A percentile compares a stretch with the other conserved stretches of the same genome.
phyloP scores from a whole-genome alignment of 257 asterid genomes.

The Lycium ferocissimum region DNA sequence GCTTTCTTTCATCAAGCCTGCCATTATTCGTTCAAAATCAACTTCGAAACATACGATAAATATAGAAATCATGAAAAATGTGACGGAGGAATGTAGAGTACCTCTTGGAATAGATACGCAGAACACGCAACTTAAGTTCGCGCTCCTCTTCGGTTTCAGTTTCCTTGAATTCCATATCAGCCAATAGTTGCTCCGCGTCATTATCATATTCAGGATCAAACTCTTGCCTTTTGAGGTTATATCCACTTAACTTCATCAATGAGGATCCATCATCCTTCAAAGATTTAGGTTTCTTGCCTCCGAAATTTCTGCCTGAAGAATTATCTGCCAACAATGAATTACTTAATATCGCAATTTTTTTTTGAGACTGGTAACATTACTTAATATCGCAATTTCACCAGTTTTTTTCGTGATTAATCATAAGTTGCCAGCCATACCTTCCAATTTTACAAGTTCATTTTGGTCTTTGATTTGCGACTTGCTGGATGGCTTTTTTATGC shows the following conservation, averaged over 20 bases:
- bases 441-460: slow-evolving; percentile 58
- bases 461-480: slow-evolving; percentile 63
- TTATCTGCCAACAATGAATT: slow-evolving; percentile 43
- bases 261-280: slow-evolving; percentile 65
- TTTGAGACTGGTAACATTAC: no score
- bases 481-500: slow-evolving; percentile 61
- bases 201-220: slow-evolving; percentile 90
- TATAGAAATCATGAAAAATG: slow-evolving; percentile 16
- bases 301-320: slow-evolving; percentile 64
- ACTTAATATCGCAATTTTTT: not conserved
- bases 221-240: slow-evolving; percentile 75
- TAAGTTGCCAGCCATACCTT: slow-evolving; percentile 48
- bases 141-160: slow-evolving; percentile 78
- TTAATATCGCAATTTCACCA: not conserved
- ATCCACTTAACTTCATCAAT: slow-evolving; percentile 71
- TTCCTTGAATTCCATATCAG: slow-evolving; percentile 95
- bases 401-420: not conserved
- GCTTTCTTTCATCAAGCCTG: slow-evolving; percentile 90
- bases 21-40: slow-evolving; percentile 33
- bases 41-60: slow-evolving; percentile 6
- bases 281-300: slow-evolving; percentile 62
- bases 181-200: slow-evolving; percentile 85
- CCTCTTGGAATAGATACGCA: slow-evolving; percentile 81
- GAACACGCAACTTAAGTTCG: slow-evolving; percentile 70
- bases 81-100: slow-evolving; percentile 32